phyloP scores from a whole-genome alignment of 2,329 filamentous ascomycete genomes.

The Xylaria sp. region DNA sequence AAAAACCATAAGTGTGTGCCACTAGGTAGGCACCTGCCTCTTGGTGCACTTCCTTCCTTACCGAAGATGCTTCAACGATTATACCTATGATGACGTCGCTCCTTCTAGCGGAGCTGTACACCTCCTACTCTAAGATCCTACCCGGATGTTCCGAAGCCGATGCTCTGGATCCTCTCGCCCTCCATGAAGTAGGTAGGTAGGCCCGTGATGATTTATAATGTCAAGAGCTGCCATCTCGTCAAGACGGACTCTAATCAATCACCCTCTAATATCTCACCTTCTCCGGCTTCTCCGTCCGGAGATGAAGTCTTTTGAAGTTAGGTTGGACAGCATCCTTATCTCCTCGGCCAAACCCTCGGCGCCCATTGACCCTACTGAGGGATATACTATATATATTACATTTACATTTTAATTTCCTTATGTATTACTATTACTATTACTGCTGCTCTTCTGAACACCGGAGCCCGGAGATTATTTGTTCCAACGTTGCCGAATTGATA shows the following conservation, averaged over 20 bases:
- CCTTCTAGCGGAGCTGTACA: background rate
- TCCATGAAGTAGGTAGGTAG: background rate
- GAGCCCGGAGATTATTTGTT: background rate
- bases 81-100: background rate
- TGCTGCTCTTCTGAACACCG: background rate
- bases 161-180: background rate
- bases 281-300: background rate
- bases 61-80: background rate
- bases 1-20: no score
- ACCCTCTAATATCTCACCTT: background rate
- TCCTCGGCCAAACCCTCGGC: background rate
- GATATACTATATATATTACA: background rate
- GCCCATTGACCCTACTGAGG: background rate
- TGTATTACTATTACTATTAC: constrained; percentile 1
- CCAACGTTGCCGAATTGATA: background rate
- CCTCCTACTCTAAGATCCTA: background rate
- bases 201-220: constrained; percentile 1
- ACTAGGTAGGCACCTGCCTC: no score
- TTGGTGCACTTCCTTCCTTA: background rate
- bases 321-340: background rate
- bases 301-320: background rate
- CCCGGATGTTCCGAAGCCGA: background rate
- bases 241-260: background rate
- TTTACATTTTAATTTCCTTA: background rate
- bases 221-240: background rate